Evolutionary conservation across 768 basidiomycete genomes (phyloP).

Genomic region (Gelatoporia subvermispora): DNA sequence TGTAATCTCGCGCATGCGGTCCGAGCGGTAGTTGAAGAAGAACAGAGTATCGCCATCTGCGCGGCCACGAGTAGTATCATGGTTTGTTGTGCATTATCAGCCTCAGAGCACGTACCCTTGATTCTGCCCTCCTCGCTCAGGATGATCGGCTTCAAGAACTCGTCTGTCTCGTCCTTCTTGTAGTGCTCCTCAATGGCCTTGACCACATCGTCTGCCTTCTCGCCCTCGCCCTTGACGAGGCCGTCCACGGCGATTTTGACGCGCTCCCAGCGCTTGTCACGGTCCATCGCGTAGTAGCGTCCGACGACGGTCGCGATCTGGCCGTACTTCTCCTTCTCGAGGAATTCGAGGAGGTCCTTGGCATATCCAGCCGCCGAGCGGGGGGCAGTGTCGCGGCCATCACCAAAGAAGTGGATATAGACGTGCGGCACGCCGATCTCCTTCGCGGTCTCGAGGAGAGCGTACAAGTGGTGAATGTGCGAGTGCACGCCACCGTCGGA

Average conservation of each 20-base stretch:
- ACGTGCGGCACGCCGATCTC: constrained; percentile 78
- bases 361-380: constrained; percentile 75
- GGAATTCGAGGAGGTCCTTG: constrained; percentile 71
- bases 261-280: constrained; percentile 95
- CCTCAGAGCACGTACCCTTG: constrained; percentile 48
- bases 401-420: constrained; percentile 91
- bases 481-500: constrained; percentile 98
- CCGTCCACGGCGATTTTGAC: constrained; percentile 87
- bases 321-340: constrained; percentile 72
- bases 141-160: constrained; percentile 94
- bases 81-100: too few species aligned
- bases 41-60: constrained; percentile 85
- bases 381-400: constrained; percentile 93
- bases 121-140: constrained; percentile 75
- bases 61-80: neutral
- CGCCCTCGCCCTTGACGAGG: constrained; percentile 67
- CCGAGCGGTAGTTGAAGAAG: constrained; percentile 97
- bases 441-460: constrained; percentile 87
- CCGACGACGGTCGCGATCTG: constrained; percentile 83
- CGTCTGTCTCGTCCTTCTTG: constrained; percentile 83
- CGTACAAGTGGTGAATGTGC: constrained; percentile 85
- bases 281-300: constrained; percentile 95
- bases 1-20: constrained; percentile 91
- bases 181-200: constrained; percentile 71
- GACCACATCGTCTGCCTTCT: constrained; percentile 54